Evolutionary conservation across 148 eudicot genomes (phyloP).

Genomic region (Rhododendron vialii): DNA sequence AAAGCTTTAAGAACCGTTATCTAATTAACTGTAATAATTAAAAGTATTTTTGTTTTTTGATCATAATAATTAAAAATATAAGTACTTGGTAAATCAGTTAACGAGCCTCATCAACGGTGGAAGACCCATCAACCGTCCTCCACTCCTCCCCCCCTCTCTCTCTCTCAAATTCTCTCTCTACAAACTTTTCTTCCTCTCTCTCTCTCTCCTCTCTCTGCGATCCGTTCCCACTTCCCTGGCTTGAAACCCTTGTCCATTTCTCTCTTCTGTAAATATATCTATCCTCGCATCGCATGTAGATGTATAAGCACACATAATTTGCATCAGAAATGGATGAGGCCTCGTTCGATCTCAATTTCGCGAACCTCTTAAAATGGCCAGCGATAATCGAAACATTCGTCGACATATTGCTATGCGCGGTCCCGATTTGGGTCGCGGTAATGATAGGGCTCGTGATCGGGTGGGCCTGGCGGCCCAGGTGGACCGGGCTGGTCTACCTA

Average conservation of each 20-base stretch:
- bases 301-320: neutral
- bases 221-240: neutral
- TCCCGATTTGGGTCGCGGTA: slow-evolving; percentile 83
- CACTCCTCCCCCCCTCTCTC: no score
- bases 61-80: no score
- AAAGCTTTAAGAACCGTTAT: neutral
- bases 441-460: slow-evolving; percentile 82
- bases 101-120: neutral
- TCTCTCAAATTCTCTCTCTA: neutral
- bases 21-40: neutral
- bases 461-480: slow-evolving; percentile 91
- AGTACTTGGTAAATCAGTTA: neutral
- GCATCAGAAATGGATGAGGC: slow-evolving; percentile 30
- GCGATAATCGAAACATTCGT: slow-evolving; percentile 70
- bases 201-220: slow-evolving; percentile 4
- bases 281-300: neutral
- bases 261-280: neutral
- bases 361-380: slow-evolving; percentile 34
- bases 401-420: slow-evolving; percentile 77
- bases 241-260: neutral
- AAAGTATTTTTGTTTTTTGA: no score
- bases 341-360: slow-evolving; percentile 26
- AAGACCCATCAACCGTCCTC: neutral
- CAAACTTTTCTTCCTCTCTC: neutral
- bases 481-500: slow-evolving; percentile 62